A percentile compares a stretch with the other conserved stretches of the same genome.
Evolutionary conservation across 2,329 filamentous ascomycete species (phyloP).

Genomic region (Phialocephala sp.): DNA sequence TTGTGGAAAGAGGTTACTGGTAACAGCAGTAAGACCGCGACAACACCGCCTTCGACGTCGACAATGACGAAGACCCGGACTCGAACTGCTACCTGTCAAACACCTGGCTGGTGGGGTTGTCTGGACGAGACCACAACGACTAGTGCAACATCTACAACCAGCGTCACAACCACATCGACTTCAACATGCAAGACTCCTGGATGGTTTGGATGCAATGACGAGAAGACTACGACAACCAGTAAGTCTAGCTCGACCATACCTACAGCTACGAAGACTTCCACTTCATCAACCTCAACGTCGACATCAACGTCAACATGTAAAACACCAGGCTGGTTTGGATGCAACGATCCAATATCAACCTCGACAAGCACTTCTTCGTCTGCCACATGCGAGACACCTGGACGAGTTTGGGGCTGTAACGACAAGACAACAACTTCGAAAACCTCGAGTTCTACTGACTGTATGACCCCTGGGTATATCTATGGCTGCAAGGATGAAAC

Average conservation of each 20-base stretch:
- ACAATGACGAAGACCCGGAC: slow-evolving; percentile 70
- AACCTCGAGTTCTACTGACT: not conserved
- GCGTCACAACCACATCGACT: slow-evolving; percentile 44
- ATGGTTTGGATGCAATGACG: slow-evolving; percentile 57
- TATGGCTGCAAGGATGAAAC: slow-evolving; percentile 58
- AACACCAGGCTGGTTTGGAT: slow-evolving; percentile 53
- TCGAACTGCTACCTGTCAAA: slow-evolving; percentile 85
- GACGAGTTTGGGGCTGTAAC: slow-evolving; percentile 64
- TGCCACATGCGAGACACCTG: slow-evolving; percentile 56
- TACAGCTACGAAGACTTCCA: slow-evolving; percentile 32
- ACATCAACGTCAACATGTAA: slow-evolving; percentile 41
- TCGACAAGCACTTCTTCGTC: slow-evolving; percentile 38
- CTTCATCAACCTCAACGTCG: slow-evolving; percentile 34
- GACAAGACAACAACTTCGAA: slow-evolving; percentile 37
- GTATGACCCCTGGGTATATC: slow-evolving; percentile 53
- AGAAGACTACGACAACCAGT: slow-evolving; percentile 49
- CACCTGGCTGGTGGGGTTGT: slow-evolving; percentile 78
- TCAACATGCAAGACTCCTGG: slow-evolving; percentile 51
- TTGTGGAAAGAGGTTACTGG: slow-evolving; percentile 81
- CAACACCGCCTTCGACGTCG: slow-evolving; percentile 63
- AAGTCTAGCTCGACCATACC: slow-evolving; percentile 40
- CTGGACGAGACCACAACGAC: slow-evolving; percentile 50
- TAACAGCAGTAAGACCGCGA: slow-evolving; percentile 81
- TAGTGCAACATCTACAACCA: slow-evolving; percentile 33
- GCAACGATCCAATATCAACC: slow-evolving; percentile 53